These are phyloP conservation scores for Trichoderma endophyticum DNA, from an alignment of 2,329 filamentous ascomycete species.

Conservation along the genomic window DNA sequence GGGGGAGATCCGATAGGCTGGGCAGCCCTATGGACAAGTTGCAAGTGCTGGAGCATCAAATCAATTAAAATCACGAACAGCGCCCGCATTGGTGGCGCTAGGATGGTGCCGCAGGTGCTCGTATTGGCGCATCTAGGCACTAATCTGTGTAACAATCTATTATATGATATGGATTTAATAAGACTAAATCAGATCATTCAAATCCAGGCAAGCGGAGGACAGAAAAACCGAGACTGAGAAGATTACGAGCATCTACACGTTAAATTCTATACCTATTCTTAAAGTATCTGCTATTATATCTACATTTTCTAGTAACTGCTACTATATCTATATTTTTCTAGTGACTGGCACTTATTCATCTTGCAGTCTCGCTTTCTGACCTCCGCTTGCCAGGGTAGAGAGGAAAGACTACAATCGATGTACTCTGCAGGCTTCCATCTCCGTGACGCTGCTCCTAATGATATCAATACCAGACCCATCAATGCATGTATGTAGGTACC, in stretches of 20 bases:
- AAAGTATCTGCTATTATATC: no score
- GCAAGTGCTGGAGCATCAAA: neutral
- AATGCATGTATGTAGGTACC: neutral
- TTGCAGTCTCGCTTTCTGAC: no score
- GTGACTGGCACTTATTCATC: no score
- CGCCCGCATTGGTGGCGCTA: conserved; percentile 18
- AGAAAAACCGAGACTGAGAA: no score
- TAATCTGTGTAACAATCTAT: neutral
- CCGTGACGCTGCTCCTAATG: neutral
- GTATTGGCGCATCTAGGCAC: conserved; percentile 5
- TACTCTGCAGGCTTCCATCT: neutral
- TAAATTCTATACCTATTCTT: no score
- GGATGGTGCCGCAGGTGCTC: neutral
- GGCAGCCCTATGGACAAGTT: neutral
- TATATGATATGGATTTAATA: neutral
- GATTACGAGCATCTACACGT: no score
- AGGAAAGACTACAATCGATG: neutral
- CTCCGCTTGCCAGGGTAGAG: neutral
- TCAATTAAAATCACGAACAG: neutral
- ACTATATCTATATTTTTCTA: no score
- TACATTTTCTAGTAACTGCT: no score
- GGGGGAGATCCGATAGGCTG: neutral
- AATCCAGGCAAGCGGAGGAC: neutral
- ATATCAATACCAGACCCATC: neutral
- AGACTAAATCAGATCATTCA: neutral